A percentile compares a stretch with the other conserved stretches of the same genome.
phyloP scores from a whole-genome alignment of 2,329 filamentous ascomycete genomes.

The Fusarium abutilonis region DNA sequence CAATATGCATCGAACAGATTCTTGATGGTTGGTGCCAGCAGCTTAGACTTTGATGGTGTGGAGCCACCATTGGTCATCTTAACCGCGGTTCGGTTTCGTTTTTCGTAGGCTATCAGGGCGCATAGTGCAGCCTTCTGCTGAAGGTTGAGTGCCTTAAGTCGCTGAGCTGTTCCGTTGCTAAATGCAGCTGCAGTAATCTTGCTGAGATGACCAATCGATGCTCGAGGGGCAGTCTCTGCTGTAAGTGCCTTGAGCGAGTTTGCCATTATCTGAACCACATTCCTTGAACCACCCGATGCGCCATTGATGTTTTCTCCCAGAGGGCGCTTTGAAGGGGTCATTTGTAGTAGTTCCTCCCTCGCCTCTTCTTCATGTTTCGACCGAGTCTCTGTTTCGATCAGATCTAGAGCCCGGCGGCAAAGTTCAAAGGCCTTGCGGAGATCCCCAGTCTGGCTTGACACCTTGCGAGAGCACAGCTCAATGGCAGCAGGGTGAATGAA shows the following conservation, averaged over 20 bases:
- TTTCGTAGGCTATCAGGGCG: constrained; percentile 86
- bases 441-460: constrained; percentile 93
- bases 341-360: constrained; percentile 64
- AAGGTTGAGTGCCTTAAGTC: constrained; percentile 87
- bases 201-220: constrained; percentile 89
- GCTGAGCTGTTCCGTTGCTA: constrained; percentile 85
- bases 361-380: constrained; percentile 74
- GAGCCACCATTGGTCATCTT: constrained; percentile 53
- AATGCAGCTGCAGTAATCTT: constrained; percentile 91
- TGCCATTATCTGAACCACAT: constrained; percentile 59
- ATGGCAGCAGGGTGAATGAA: constrained; percentile 95
- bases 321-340: constrained; percentile 77
- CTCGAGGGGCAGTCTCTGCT: constrained; percentile 82
- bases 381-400: constrained; percentile 86
- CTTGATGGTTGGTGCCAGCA: constrained; percentile 81
- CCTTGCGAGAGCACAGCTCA: constrained; percentile 92
- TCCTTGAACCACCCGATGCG: constrained; percentile 56
- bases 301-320: constrained; percentile 84
- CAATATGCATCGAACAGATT: constrained; percentile 86
- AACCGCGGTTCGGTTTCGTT: constrained; percentile 66
- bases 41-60: constrained; percentile 70
- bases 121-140: constrained; percentile 97
- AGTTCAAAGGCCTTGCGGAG: constrained; percentile 96
- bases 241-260: constrained; percentile 71
- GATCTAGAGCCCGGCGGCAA: constrained; percentile 85